Evolutionary conservation across 148 eudicot species (phyloP).

Genomic region (Silene uniflora): DNA sequence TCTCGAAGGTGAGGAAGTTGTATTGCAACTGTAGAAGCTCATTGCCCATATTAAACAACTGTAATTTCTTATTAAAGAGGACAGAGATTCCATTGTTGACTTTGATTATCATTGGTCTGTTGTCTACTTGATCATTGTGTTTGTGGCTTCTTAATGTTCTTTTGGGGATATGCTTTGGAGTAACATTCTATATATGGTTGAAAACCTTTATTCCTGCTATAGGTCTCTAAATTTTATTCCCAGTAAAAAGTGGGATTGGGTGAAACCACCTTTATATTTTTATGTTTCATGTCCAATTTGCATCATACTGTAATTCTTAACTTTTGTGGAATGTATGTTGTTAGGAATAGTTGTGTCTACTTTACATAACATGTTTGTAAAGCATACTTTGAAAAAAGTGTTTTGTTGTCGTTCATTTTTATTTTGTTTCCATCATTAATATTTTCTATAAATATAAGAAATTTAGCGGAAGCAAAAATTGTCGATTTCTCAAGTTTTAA

Average conservation of each 20-base stretch:
- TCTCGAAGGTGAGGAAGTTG: background rate
- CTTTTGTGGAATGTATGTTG: background rate
- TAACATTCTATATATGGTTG: background rate
- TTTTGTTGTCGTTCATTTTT: too few relatives aligned
- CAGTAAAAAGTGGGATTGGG: background rate
- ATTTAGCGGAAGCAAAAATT: too few relatives aligned
- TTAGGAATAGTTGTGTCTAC: background rate
- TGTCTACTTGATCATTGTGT: background rate
- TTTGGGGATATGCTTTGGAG: background rate
- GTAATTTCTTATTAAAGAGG: background rate
- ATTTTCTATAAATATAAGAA: too few relatives aligned
- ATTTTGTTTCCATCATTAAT: too few relatives aligned
- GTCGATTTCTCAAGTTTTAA: too few relatives aligned
- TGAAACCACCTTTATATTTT: background rate
- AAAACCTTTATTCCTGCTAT: background rate
- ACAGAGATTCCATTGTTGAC: background rate
- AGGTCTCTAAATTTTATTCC: background rate
- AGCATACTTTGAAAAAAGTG: background rate
- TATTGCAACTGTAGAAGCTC: background rate
- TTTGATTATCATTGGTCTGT: background rate
- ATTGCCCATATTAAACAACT: background rate
- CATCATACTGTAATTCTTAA: background rate
- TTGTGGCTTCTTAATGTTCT: background rate
- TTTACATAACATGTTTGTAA: background rate
- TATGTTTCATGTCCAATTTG: background rate